Evolutionary conservation across 129 eudicot genomes (phyloP), one percentile per base, ranked within the genome.

Genomic region (Cynara cardunculus): DNA sequence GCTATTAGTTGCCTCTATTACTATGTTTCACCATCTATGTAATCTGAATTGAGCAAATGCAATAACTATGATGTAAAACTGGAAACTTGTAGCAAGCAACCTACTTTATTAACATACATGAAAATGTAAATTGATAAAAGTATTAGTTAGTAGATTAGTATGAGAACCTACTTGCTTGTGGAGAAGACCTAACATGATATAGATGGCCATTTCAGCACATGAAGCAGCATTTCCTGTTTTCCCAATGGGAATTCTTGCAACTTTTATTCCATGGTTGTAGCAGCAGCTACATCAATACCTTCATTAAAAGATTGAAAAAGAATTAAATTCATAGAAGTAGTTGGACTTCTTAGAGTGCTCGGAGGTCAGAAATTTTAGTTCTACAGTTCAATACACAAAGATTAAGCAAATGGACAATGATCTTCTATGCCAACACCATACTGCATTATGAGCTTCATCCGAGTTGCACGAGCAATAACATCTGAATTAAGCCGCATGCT

Each of bases 121-220:
- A 28, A 25, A 59, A 72, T n/a, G 14, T 59, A 32, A 59, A 80
- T 14, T 0, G 9, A 25, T 72, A 37, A 31, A 31, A 31, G 71
- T 64, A 14, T 72, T 72, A 59, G 73, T 56, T 26, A 59, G 4
- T 44, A 65, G 75, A 80, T 79, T 34, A 25, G 24, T 82, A 78
- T 32, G 18, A 34, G 69, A 69, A 77, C 96, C 75, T 76, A 94
- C 98, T 84, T 94, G 98, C 74, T 92, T 92, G 30, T 94, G 92
- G 16, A 92, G 91, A 85, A 94, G 98, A 76, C 96, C 97, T 82
- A 94, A 83, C 87, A 94, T 92, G 74, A 94, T 83, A 85, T 90
- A 94, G 59, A 94, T 92, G 66, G 94, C 97, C 98, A 94, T 94
- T 84, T 94, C 98, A 64, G 98, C 98, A 89, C 98, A 94, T 62